These are phyloP conservation scores for Cystobasidium slooffiae DNA, from an alignment of 1,284 basidiomycete genomes.

Conservation along the genomic window DNA sequence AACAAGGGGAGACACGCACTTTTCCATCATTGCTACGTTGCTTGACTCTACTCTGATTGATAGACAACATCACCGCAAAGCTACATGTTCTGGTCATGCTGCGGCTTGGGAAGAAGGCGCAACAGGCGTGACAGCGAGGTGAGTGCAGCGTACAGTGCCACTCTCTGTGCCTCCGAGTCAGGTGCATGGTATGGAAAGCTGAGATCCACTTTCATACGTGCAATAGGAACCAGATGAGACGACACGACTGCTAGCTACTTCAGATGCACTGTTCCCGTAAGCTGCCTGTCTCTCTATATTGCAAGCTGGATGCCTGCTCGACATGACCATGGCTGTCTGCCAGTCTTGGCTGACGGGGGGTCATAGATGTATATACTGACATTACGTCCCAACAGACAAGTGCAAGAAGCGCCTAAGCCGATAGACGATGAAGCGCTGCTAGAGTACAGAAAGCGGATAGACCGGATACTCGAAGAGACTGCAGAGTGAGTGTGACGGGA, in stretches of 20 bases:
- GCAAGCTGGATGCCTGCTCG: background rate
- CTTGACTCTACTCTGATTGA: no score
- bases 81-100: constrained; percentile 36
- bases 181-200: background rate
- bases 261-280: constrained; percentile 34
- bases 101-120: constrained; percentile 24
- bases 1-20: no score
- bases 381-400: background rate
- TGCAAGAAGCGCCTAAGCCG: constrained; percentile 30
- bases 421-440: constrained; percentile 38
- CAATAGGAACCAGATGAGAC: constrained; percentile 31
- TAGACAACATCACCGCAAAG: background rate
- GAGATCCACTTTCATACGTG: background rate
- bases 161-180: constrained; percentile 13
- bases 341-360: background rate
- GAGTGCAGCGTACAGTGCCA: background rate
- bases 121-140: constrained; percentile 24
- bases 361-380: background rate
- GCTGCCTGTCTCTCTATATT: background rate
- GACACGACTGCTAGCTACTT: constrained; percentile 29
- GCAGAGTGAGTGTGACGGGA: constrained; percentile 30
- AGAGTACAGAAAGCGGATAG: constrained; percentile 31
- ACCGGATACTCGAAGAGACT: constrained; percentile 43
- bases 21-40: no score
- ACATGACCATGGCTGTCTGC: background rate